Evolutionary conservation across 2,329 filamentous ascomycete genomes (phyloP).

Genomic region (Beauveria sp.): DNA sequence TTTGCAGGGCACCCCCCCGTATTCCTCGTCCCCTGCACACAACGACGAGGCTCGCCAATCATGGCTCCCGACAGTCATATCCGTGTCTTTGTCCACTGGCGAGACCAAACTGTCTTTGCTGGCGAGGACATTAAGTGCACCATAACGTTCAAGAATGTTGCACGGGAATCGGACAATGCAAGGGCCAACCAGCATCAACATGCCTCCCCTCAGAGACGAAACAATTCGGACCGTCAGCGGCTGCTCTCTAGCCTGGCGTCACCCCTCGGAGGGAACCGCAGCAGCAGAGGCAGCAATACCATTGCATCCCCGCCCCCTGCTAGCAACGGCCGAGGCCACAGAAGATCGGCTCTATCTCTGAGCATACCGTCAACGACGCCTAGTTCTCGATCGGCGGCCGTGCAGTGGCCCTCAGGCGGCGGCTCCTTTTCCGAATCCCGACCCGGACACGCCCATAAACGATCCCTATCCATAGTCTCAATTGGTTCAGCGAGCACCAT

Average conservation of each 20-base stretch:
- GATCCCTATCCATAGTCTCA: slow-evolving; percentile 77
- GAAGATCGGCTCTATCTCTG: slow-evolving; percentile 57
- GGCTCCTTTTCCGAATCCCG: slow-evolving; percentile 22
- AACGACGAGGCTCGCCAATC: slow-evolving; percentile 18
- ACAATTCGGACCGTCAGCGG: slow-evolving; percentile 28
- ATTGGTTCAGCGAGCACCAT: slow-evolving; percentile 51
- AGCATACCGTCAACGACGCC: slow-evolving; percentile 40
- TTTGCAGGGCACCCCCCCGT: not conserved
- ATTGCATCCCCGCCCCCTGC: slow-evolving; percentile 37
- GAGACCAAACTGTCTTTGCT: slow-evolving; percentile 88
- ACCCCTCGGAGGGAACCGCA: slow-evolving; percentile 31
- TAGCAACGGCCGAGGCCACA: slow-evolving; percentile 46
- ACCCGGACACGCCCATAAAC: slow-evolving; percentile 55
- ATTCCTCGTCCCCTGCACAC: not conserved
- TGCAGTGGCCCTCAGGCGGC: slow-evolving; percentile 37
- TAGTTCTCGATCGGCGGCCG: slow-evolving; percentile 37
- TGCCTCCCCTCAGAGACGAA: slow-evolving; percentile 17
- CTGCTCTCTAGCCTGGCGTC: slow-evolving; percentile 32
- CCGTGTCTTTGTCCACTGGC: slow-evolving; percentile 91
- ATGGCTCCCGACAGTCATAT: slow-evolving; percentile 49
- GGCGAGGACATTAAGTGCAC: slow-evolving; percentile 93
- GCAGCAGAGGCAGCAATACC: slow-evolving; percentile 33
- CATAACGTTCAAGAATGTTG: slow-evolving; percentile 91
- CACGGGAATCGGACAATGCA: slow-evolving; percentile 31
- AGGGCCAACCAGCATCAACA: slow-evolving; percentile 21